phyloP scores from a whole-genome alignment of 2,329 filamentous ascomycete species.

The Aspergillus aculeatus region DNA sequence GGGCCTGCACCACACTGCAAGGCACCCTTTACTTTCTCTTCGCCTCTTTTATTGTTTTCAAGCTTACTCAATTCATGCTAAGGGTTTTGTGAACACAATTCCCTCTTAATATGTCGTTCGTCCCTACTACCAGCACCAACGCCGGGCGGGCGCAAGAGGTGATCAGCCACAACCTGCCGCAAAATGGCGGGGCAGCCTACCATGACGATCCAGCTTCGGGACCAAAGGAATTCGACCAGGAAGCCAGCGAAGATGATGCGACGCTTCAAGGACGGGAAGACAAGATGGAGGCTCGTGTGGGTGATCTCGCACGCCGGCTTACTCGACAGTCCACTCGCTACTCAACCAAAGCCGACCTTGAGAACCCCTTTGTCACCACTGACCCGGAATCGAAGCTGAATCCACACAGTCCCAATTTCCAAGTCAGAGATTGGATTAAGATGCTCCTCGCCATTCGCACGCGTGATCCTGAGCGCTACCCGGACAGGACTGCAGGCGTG shows the following conservation, averaged over 20 bases:
- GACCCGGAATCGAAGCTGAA: conserved; percentile 22
- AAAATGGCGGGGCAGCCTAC: conserved; percentile 5
- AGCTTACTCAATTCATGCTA: background rate
- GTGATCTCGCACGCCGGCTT: conserved; percentile 16
- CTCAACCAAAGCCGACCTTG: conserved; percentile 14
- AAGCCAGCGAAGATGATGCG: conserved; percentile 16
- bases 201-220: conserved; percentile 6
- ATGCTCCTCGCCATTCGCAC: conserved; percentile 21
- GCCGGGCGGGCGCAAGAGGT: conserved; percentile 15
- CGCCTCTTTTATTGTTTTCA: background rate
- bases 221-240: conserved; percentile 3
- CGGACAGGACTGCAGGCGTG: conserved; percentile 53
- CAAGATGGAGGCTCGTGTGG: conserved; percentile 11
- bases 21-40: background rate
- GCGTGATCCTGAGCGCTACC: conserved; percentile 19
- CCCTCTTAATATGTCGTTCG: conserved; percentile 14
- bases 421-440: conserved; percentile 22
- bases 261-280: conserved; percentile 12
- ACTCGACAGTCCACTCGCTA: conserved; percentile 23
- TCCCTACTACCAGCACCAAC: conserved; percentile 13
- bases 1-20: background rate
- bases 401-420: conserved; percentile 23
- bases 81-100: background rate
- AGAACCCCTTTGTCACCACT: conserved; percentile 19
- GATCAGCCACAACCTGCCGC: conserved; percentile 16